These are phyloP conservation scores for Pseudocercospora pini-densiflorae DNA, from an alignment of 2,329 filamentous ascomycete genomes.

Conservation along the genomic window DNA sequence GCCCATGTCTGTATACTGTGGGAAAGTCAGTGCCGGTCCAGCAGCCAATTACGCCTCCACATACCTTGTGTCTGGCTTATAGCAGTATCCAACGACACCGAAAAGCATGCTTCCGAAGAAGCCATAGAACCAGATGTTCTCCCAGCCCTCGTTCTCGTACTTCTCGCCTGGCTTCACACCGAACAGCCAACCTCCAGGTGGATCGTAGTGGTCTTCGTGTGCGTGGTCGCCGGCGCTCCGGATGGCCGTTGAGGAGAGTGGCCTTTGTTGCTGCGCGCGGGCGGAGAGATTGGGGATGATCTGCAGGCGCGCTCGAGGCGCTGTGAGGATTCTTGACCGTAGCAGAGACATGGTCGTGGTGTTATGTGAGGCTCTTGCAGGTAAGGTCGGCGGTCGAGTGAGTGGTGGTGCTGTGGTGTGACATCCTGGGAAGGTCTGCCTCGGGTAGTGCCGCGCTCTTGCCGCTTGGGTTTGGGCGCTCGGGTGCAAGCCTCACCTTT, in stretches of 20 bases:
- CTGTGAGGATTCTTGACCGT: constrained; percentile 35
- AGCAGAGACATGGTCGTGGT: constrained; percentile 36
- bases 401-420: neutral
- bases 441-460: neutral
- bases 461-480: neutral
- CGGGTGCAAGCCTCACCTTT: neutral
- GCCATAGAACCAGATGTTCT: constrained; percentile 81
- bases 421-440: neutral
- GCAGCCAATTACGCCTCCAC: constrained; percentile 40
- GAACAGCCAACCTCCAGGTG: constrained; percentile 89
- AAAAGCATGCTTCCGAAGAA: constrained; percentile 78
- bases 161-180: constrained; percentile 95
- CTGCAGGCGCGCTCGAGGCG: constrained; percentile 39
- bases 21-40: constrained; percentile 7
- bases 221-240: constrained; percentile 60
- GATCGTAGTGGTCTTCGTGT: constrained; percentile 82
- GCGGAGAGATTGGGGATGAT: constrained; percentile 37
- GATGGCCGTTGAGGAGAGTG: constrained; percentile 39
- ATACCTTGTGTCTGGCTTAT: constrained; percentile 98
- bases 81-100: constrained; percentile 81
- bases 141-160: constrained; percentile 95
- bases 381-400: neutral
- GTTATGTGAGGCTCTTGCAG: constrained; percentile 1
- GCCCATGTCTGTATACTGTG: constrained; percentile 98
- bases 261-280: constrained; percentile 33